These are phyloP conservation scores for Penicillium cataractarum DNA, from an alignment of 495 filamentous ascomycete species.

Conservation along the genomic window DNA sequence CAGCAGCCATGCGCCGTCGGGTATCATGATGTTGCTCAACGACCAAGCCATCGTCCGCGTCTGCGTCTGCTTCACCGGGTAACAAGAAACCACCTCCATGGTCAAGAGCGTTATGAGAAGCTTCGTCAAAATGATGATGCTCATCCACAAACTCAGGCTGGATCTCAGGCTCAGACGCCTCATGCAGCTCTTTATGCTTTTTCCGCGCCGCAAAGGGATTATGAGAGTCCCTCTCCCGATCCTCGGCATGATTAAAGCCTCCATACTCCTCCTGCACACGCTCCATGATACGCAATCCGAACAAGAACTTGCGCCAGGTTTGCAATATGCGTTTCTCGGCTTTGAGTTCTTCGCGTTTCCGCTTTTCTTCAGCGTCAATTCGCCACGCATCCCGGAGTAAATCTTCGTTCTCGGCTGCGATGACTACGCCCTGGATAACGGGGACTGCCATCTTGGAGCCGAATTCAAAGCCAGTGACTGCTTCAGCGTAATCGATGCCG, in stretches of 20 bases:
- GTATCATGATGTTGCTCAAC: slow-evolving; percentile 32
- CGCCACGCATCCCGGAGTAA: slow-evolving; percentile 78
- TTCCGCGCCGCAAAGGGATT: slow-evolving; percentile 44
- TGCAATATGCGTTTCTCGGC: slow-evolving; percentile 71
- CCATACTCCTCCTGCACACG: slow-evolving; percentile 81
- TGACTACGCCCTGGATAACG: slow-evolving; percentile 85
- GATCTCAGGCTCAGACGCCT: slow-evolving; percentile 6
- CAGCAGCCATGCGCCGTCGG: slow-evolving; percentile 5
- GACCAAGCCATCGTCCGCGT: slow-evolving; percentile 34
- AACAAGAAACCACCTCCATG: slow-evolving; percentile 42
- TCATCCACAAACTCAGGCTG: slow-evolving; percentile 8
- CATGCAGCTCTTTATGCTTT: slow-evolving; percentile 9
- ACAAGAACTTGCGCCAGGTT: slow-evolving; percentile 84
- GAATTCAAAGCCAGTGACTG: slow-evolving; percentile 97
- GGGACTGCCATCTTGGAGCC: slow-evolving; percentile 90
- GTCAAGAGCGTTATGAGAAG: slow-evolving; percentile 27
- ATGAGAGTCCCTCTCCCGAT: slow-evolving; percentile 35
- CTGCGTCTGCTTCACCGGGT: slow-evolving; percentile 35
- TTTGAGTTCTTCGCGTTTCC: slow-evolving; percentile 80
- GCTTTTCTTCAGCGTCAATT: slow-evolving; percentile 77
- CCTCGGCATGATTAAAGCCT: slow-evolving; percentile 48
- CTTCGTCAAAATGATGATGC: slow-evolving; percentile 10
- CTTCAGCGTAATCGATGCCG: slow-evolving; percentile 88
- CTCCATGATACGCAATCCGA: slow-evolving; percentile 80
- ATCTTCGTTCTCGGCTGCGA: slow-evolving; percentile 78